These are phyloP conservation scores for Posidonia australis DNA, from an alignment of 106 monocot species.

Conservation along the genomic window DNA sequence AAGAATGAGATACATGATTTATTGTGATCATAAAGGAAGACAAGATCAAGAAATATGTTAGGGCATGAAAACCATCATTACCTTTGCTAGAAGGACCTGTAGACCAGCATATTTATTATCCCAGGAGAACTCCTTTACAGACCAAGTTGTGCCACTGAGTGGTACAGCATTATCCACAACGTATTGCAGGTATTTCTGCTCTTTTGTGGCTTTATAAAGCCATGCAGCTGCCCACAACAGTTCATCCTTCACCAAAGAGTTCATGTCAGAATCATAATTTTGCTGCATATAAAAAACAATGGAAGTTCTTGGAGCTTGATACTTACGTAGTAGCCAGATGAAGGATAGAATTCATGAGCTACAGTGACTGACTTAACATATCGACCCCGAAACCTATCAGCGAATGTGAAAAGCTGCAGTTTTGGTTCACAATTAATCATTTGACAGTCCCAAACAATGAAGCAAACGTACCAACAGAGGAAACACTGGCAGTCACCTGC, in stretches of 20 bases:
- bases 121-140: slow-evolving; percentile 81
- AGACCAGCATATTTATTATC: slow-evolving; percentile 95
- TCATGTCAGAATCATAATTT: neutral
- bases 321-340: slow-evolving; percentile 49
- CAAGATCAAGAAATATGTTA: neutral
- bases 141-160: slow-evolving; percentile 65
- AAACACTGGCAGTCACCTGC: slow-evolving; percentile 27
- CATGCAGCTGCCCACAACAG: slow-evolving; percentile 91
- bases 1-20: neutral
- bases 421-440: neutral
- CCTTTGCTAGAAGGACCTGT: slow-evolving; percentile 85
- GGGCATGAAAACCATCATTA: neutral
- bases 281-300: too few relatives aligned
- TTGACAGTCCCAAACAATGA: neutral
- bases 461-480: neutral
- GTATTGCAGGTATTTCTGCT: slow-evolving; percentile 58
- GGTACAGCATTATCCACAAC: slow-evolving; percentile 43
- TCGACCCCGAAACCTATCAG: slow-evolving; percentile 64
- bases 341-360: slow-evolving; percentile 59
- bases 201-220: slow-evolving; percentile 78
- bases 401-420: slow-evolving; percentile 73
- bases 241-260: slow-evolving; percentile 47
- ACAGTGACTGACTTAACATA: slow-evolving; percentile 47
- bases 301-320: too few relatives aligned
- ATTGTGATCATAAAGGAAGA: neutral